A percentile compares a stretch with the other conserved stretches of the same genome.
Evolutionary conservation across 441 rosid species (phyloP).

Genomic region (Eruca vesicaria): DNA sequence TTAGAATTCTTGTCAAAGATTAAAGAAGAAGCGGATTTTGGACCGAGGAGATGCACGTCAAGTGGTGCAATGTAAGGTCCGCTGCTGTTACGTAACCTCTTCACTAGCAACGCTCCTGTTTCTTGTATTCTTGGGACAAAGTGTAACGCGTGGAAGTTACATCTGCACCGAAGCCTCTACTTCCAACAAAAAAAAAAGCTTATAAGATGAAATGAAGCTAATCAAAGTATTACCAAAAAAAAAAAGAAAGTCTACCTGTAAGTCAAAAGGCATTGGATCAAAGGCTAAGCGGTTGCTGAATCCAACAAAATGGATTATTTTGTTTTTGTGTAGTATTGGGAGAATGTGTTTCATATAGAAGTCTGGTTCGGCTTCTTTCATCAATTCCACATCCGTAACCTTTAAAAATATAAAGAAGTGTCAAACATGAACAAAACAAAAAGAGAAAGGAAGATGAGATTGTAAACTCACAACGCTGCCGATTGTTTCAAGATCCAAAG

Average conservation of each 20-base stretch:
- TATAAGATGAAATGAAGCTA: neutral
- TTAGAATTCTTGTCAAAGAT: conserved; percentile 33
- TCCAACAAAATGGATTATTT: conserved; percentile 85
- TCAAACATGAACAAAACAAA: conserved; percentile 8
- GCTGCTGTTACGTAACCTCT: conserved; percentile 50
- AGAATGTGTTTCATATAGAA: conserved; percentile 76
- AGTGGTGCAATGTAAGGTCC: conserved; percentile 48
- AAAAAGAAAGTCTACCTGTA: conserved; percentile 56
- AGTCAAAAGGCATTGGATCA: conserved; percentile 77
- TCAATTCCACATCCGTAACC: conserved; percentile 72
- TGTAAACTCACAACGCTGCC: conserved; percentile 73
- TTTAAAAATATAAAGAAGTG: conserved; percentile 37
- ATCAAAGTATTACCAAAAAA: neutral
- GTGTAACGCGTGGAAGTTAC: conserved; percentile 79
- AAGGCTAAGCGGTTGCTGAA: conserved; percentile 92
- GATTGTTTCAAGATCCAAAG: conserved; percentile 80
- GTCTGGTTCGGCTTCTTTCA: conserved; percentile 77
- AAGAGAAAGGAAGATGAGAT: neutral
- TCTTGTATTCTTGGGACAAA: conserved; percentile 81
- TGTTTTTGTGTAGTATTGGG: conserved; percentile 62
- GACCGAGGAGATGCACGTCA: conserved; percentile 70
- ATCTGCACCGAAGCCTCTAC: conserved; percentile 97
- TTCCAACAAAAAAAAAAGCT: neutral
- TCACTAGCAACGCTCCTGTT: conserved; percentile 69
- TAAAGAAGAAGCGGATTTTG: conserved; percentile 45